Conservation (phyloP, 352 stramenopile genomes). For the Phytophthora rubi region DNA sequence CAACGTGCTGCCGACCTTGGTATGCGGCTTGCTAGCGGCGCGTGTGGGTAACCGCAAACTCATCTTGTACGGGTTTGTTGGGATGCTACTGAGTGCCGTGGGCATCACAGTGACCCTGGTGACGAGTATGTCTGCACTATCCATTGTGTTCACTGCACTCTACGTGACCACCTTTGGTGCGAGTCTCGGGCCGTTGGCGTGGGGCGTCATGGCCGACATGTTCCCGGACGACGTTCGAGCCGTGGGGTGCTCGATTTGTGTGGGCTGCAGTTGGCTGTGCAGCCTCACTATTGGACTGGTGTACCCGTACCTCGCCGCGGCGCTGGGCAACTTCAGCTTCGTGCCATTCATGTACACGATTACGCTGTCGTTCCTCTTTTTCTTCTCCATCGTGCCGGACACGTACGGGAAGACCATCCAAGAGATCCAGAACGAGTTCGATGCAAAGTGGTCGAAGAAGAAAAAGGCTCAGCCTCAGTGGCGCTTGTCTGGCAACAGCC, state of each 20-base stretch:
- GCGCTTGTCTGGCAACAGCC: conserved; percentile 22
- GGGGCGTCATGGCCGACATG: conserved; percentile 53
- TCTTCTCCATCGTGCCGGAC: conserved; percentile 56
- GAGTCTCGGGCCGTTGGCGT: conserved; percentile 58
- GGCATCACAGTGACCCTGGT: conserved; percentile 51
- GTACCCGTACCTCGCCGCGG: conserved; percentile 60
- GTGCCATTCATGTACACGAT: conserved; percentile 62
- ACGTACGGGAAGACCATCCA: conserved; percentile 69
- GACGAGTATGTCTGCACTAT: conserved; percentile 30
- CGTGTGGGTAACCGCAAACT: conserved; percentile 52
- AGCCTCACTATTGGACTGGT: conserved; percentile 57
- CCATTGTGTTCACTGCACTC: conserved; percentile 53
- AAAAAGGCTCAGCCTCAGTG: conserved; percentile 5
- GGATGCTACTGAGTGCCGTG: conserved; percentile 54
- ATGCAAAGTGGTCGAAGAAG: conserved; percentile 20
- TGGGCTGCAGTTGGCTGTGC: conserved; percentile 55
- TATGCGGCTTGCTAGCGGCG: conserved; percentile 36
- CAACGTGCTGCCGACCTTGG: conserved; percentile 55
- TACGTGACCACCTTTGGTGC: conserved; percentile 56
- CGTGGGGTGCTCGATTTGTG: conserved; percentile 46
- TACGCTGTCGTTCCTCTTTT: conserved; percentile 49
- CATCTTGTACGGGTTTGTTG: conserved; percentile 48
- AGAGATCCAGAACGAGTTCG: conserved; percentile 63
- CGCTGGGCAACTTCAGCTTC: conserved; percentile 49
- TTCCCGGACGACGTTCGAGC: conserved; percentile 61